Percentiles rank a stretch among this genome's conserved stretches.
phyloP scores from a whole-genome alignment of 441 rosid genomes.

The Bocquillonia castaneifolia region DNA sequence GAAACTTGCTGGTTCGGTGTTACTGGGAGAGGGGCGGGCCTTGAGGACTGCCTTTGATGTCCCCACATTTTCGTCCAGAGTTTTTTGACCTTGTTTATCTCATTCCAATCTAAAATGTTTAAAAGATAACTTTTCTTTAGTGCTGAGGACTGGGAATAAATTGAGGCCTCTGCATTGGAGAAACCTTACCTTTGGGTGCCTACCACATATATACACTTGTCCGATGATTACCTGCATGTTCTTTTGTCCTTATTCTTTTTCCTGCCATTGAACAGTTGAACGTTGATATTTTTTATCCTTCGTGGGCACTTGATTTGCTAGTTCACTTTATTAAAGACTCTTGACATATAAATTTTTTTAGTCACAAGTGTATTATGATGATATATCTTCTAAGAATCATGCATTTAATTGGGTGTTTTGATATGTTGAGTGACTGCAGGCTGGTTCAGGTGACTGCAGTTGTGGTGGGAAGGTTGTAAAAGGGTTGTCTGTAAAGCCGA shows the following conservation, averaged over 20 bases:
- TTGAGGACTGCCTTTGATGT: background rate
- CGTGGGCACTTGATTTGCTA: background rate
- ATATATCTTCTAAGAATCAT: background rate
- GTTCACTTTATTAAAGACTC: too few species aligned
- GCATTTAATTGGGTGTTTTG: background rate
- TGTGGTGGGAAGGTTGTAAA: constrained; percentile 79
- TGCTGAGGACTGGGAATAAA: background rate
- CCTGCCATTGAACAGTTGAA: background rate
- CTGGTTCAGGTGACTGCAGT: constrained; percentile 73
- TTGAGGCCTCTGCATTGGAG: background rate
- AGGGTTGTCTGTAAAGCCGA: constrained; percentile 80
- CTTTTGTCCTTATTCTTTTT: background rate
- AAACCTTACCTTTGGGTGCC: background rate
- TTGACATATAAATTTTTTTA: background rate
- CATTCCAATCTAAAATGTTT: background rate
- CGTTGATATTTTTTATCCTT: too few species aligned
- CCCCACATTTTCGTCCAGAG: background rate
- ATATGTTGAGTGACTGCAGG: constrained; percentile 44
- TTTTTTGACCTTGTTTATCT: background rate
- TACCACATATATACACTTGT: background rate
- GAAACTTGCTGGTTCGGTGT: background rate
- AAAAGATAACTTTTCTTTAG: background rate
- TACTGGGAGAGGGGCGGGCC: background rate
- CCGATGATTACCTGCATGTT: background rate
- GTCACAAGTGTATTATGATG: background rate